phyloP scores from a whole-genome alignment of 78 protist genomes.

The Trichosphaerium sp. region DNA sequence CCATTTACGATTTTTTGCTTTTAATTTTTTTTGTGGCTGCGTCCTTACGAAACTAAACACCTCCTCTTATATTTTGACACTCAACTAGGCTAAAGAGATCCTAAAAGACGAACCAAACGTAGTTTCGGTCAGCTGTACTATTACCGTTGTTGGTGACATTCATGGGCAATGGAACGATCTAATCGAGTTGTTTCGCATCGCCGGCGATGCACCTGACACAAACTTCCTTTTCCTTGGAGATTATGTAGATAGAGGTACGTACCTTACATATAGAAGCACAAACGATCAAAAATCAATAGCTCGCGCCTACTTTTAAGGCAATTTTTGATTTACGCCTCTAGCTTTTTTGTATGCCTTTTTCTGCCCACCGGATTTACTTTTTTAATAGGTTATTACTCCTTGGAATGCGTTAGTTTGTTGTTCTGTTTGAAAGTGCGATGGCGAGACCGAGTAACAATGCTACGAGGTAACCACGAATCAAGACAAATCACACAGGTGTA shows the following conservation, averaged over 20 bases:
- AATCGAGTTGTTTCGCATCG: constrained; percentile 83
- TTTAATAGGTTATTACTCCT: constrained; percentile 37
- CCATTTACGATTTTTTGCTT: too few relatives aligned
- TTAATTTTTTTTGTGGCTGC: neutral
- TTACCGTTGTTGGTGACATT: constrained; percentile 94
- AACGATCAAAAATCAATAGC: neutral
- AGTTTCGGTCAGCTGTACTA: constrained; percentile 69
- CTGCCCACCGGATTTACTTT: neutral
- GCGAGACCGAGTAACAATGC: constrained; percentile 60
- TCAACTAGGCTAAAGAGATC: constrained; percentile 50
- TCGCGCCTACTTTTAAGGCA: neutral
- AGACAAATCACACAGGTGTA: constrained; percentile 90
- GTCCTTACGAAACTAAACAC: neutral
- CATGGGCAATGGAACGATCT: constrained; percentile 95
- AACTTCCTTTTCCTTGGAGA: constrained; percentile 89
- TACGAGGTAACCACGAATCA: constrained; percentile 94
- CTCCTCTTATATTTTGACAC: too few relatives aligned
- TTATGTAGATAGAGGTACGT: constrained; percentile 93
- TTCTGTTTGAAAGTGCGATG: constrained; percentile 68
- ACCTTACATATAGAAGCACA: too few relatives aligned
- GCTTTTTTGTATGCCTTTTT: neutral
- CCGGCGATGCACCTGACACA: constrained; percentile 85
- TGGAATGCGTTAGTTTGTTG: constrained; percentile 80
- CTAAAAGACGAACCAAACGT: constrained; percentile 77
- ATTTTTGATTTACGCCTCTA: neutral